A percentile compares a stretch with the other conserved stretches of the same genome.
These are phyloP conservation scores for Agastache rugosa DNA, from an alignment of 257 asterid genomes.

Conservation along the genomic window DNA sequence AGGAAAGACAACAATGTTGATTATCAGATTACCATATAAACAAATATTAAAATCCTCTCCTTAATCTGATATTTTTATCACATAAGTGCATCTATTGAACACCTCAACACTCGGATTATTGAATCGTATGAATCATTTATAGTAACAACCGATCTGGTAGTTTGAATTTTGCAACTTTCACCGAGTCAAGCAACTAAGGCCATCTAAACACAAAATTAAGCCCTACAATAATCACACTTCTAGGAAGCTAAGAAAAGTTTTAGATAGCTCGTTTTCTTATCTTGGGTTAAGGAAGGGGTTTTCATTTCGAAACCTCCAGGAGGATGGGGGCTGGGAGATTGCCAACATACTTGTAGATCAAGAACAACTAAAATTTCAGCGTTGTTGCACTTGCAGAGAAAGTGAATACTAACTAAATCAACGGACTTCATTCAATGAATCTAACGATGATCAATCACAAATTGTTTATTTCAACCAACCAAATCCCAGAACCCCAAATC, in stretches of 20 bases:
- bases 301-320: conserved; percentile 19
- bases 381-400: conserved; percentile 2
- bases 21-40: conserved; percentile 8
- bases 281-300: not conserved
- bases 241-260: not conserved
- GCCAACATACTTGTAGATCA: conserved; percentile 1
- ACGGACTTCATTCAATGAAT: conserved; percentile 21
- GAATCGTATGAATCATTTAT: not conserved
- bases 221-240: not conserved
- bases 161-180: not conserved
- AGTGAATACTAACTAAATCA: conserved; percentile 14
- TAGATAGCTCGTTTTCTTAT: not conserved
- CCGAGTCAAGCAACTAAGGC: conserved; percentile 21
- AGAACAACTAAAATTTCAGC: conserved; percentile 12
- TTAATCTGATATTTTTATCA: not conserved
- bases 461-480: conserved; percentile 20
- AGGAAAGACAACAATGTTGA: conserved; percentile 14
- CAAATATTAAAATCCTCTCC: conserved; percentile 5
- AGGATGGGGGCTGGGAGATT: not conserved
- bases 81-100: not conserved
- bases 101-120: not conserved
- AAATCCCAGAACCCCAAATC: conserved; percentile 27
- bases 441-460: conserved; percentile 3
- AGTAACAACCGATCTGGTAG: not conserved
- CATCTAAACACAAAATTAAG: conserved; percentile 14